A percentile compares a stretch with the other conserved stretches of the same genome.
These are phyloP conservation scores for Macrophomina tecta DNA, from an alignment of 2,329 filamentous ascomycete species.

Conservation along the genomic window DNA sequence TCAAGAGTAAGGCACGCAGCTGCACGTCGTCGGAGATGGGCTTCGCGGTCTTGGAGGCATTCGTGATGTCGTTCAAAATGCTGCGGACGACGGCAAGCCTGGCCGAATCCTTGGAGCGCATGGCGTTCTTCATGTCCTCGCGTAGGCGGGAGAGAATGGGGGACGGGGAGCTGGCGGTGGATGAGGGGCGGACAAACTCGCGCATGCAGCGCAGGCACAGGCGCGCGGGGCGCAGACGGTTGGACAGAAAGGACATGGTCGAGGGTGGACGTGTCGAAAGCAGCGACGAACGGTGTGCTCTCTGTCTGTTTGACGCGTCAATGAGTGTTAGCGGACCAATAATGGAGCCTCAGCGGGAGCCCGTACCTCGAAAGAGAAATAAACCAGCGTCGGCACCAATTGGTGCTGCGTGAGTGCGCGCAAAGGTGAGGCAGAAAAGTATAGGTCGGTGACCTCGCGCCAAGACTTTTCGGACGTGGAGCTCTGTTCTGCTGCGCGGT, in stretches of 20 bases:
- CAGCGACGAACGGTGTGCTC: background rate
- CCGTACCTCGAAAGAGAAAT: background rate
- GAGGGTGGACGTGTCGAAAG: background rate
- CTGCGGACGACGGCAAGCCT: constrained; percentile 72
- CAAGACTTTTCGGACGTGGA: constrained; percentile 15
- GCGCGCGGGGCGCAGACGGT: constrained; percentile 22
- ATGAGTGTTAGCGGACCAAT: background rate
- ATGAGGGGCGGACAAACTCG: constrained; percentile 30
- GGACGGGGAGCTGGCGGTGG: constrained; percentile 35
- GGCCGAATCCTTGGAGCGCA: constrained; percentile 58
- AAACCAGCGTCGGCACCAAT: background rate
- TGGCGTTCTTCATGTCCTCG: constrained; percentile 54
- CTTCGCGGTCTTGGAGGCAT: constrained; percentile 73
- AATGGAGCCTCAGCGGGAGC: too few species aligned
- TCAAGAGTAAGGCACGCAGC: constrained; percentile 70
- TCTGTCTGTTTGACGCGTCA: background rate
- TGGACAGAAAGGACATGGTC: constrained; percentile 21
- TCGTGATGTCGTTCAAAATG: constrained; percentile 73
- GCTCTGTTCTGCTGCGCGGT: constrained; percentile 14
- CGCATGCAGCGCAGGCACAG: constrained; percentile 35
- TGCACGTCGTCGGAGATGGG: constrained; percentile 75
- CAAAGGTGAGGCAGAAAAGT: background rate
- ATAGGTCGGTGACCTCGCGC: background rate
- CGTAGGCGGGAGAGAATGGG: constrained; percentile 53
- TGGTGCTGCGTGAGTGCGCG: background rate